Evolutionary conservation across 257 asterid species (phyloP).

Genomic region (Capsicum rhomboideum): DNA sequence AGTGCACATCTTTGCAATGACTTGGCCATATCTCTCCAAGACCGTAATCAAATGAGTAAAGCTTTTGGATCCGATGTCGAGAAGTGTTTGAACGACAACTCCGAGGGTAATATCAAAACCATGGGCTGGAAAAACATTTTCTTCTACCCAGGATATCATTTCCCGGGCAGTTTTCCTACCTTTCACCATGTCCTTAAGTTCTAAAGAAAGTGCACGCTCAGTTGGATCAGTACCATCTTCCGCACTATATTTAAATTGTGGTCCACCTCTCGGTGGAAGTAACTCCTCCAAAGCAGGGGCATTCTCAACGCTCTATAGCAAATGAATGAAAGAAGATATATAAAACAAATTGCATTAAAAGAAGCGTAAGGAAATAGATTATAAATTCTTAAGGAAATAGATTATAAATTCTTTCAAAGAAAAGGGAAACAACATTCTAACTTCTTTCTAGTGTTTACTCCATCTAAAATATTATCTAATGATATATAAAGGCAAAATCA

Average conservation of each 20-base stretch:
- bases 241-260: conserved; percentile 56
- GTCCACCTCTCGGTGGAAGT: conserved; percentile 83
- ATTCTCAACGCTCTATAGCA: conserved; percentile 76
- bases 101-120: conserved; percentile 66
- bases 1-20: conserved; percentile 67
- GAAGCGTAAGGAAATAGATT: not conserved
- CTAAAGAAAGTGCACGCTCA: conserved; percentile 62
- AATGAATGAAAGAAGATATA: conserved; percentile 4
- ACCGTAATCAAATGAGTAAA: conserved; percentile 95
- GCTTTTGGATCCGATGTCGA: conserved; percentile 91
- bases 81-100: conserved; percentile 84
- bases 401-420: not conserved
- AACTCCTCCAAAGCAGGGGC: conserved; percentile 93
- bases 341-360: not conserved
- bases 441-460: not conserved
- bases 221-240: conserved; percentile 61
- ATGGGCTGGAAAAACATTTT: conserved; percentile 60
- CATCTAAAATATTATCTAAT: not conserved
- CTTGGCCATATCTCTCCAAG: conserved; percentile 94
- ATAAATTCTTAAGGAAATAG: not conserved
- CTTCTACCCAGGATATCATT: conserved; percentile 81
- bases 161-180: conserved; percentile 57
- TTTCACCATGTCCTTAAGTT: conserved; percentile 78
- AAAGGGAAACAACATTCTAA: not conserved
- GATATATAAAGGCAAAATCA: not conserved